Conservation (phyloP, 371 early-diverging fungal genomes). For the Mucor racemosus region DNA sequence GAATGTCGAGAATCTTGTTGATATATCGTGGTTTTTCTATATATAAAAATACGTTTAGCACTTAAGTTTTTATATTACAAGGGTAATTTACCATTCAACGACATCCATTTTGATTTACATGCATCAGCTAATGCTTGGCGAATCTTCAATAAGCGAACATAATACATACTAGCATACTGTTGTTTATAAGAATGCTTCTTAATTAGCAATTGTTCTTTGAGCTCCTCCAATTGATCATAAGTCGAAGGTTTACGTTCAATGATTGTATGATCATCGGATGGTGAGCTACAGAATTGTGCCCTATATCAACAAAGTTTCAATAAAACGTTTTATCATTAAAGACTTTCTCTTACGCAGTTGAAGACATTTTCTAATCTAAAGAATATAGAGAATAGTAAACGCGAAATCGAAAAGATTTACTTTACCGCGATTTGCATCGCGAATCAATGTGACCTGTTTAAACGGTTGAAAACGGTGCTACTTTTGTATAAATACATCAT, state of each 20-base stretch:
- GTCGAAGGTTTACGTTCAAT: conserved; percentile 30
- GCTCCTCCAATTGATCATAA: conserved; percentile 40
- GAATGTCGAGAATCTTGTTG: conserved; percentile 72
- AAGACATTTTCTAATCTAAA: not conserved
- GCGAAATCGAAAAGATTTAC: not conserved
- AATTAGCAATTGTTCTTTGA: conserved; percentile 53
- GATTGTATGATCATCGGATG: conserved; percentile 8
- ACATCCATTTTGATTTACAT: conserved; percentile 62
- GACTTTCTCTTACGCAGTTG: not conserved
- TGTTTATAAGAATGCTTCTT: conserved; percentile 65
- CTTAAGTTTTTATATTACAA: no score
- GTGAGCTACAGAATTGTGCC: conserved; percentile 21
- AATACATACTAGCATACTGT: conserved; percentile 90
- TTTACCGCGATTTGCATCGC: conserved; percentile 6
- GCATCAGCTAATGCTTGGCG: conserved; percentile 56
- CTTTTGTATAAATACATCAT: not conserved
- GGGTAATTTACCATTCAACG: conserved; percentile 29
- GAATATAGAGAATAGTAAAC: not conserved
- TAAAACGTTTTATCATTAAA: no score
- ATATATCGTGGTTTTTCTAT: conserved; percentile 56
- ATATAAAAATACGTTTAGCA: no score
- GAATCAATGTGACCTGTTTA: conserved; percentile 1
- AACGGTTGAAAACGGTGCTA: no score
- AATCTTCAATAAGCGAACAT: conserved; percentile 69
- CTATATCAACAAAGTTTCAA: not conserved